Evolutionary conservation across 768 basidiomycete species (phyloP).

Genomic region (Cyclocybe aegerita): DNA sequence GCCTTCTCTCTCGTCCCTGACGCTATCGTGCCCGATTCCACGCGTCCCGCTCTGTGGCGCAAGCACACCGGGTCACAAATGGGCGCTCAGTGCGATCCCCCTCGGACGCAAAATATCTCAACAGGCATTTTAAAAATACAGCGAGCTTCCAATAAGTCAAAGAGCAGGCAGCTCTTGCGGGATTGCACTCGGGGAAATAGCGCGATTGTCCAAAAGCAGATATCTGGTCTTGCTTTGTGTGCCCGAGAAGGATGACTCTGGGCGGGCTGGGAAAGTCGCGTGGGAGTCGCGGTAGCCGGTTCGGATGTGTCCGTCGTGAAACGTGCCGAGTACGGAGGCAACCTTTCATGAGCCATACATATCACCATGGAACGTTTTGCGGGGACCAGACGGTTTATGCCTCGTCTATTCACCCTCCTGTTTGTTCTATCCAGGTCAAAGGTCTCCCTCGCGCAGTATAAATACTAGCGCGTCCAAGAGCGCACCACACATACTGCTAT

Average conservation of each 20-base stretch:
- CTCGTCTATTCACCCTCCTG: slow-evolving; percentile 15
- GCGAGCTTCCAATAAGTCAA: too few relatives aligned
- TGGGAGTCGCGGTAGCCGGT: background rate
- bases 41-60: background rate
- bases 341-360: slow-evolving; percentile 8
- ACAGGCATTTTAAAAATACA: too few relatives aligned
- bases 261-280: background rate
- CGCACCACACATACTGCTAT: too few relatives aligned
- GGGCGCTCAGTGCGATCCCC: too few relatives aligned
- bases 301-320: slow-evolving; percentile 5
- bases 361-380: slow-evolving; percentile 18
- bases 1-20: slow-evolving; percentile 1
- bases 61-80: too few relatives aligned
- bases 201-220: too few relatives aligned
- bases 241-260: background rate
- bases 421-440: slow-evolving; percentile 7
- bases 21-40: background rate
- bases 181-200: too few relatives aligned
- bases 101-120: too few relatives aligned
- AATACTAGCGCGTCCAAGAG: background rate
- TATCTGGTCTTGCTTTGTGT: slow-evolving; percentile 6
- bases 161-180: too few relatives aligned
- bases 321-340: background rate
- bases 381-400: slow-evolving; percentile 11
- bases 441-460: background rate